Evolutionary conservation across 2,329 filamentous ascomycete genomes (phyloP).

Genomic region (Magnaporthiopsis rhizophila): DNA sequence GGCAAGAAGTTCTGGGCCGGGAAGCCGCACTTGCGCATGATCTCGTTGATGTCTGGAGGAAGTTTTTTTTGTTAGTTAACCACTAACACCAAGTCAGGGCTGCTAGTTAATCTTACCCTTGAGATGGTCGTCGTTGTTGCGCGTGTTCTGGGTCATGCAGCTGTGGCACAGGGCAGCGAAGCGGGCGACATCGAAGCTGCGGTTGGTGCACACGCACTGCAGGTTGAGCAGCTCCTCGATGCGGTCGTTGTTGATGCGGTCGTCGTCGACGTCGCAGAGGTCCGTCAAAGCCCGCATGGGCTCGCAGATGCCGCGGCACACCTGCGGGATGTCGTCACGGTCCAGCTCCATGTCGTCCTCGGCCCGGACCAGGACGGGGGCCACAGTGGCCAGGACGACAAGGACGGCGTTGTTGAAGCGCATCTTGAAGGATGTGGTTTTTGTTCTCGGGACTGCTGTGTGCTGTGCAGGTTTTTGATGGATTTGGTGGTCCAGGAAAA

Average conservation of each 20-base stretch:
- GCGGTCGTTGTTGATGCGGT: constrained; percentile 25
- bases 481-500: background rate
- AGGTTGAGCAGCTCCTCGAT: constrained; percentile 27
- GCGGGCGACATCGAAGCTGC: constrained; percentile 28
- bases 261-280: constrained; percentile 39
- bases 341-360: constrained; percentile 23
- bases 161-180: constrained; percentile 28
- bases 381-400: constrained; percentile 20
- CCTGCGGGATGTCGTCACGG: constrained; percentile 24
- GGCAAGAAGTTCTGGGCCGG: constrained; percentile 20
- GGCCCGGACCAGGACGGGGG: constrained; percentile 16
- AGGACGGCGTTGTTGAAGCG: constrained; percentile 21
- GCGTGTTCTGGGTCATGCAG: constrained; percentile 27
- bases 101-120: background rate
- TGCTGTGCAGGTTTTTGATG: background rate
- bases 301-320: constrained; percentile 27
- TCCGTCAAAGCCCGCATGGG: constrained; percentile 27
- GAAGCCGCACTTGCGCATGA: constrained; percentile 28
- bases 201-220: constrained; percentile 33
- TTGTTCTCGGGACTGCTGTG: background rate
- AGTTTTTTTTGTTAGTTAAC: background rate
- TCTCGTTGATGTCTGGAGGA: constrained; percentile 24
- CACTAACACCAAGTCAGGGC: background rate
- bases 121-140: background rate
- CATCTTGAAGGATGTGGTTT: constrained; percentile 14